phyloP scores from a whole-genome alignment of 2,329 filamentous ascomycete genomes.

The Alternaria panax region DNA sequence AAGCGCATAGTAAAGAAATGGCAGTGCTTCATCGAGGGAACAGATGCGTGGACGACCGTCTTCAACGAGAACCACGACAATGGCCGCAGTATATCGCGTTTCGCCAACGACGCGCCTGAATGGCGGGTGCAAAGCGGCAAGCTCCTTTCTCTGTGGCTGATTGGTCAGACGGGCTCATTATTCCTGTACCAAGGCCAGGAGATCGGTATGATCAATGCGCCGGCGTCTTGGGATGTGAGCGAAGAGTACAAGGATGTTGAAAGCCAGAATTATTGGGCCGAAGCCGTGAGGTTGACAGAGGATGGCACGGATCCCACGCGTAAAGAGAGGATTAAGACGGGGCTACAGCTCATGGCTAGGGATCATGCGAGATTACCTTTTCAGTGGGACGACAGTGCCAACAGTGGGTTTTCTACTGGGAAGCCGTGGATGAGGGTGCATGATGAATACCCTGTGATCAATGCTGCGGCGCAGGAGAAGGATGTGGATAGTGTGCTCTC shows the following conservation, averaged over 20 bases:
- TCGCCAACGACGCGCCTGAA: constrained; percentile 56
- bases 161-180: constrained; percentile 60
- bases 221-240: constrained; percentile 56
- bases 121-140: constrained; percentile 50
- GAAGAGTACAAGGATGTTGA: constrained; percentile 72
- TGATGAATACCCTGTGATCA: constrained; percentile 65
- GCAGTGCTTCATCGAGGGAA: constrained; percentile 59
- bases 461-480: constrained; percentile 63
- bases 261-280: constrained; percentile 51
- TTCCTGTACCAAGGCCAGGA: constrained; percentile 70
- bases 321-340: constrained; percentile 48
- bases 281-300: constrained; percentile 34
- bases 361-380: constrained; percentile 77
- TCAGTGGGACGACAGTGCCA: constrained; percentile 68
- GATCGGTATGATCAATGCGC: constrained; percentile 66
- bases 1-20: constrained; percentile 53
- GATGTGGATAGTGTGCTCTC: constrained; percentile 62
- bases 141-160: constrained; percentile 57
- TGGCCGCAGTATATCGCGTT: constrained; percentile 63
- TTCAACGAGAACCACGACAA: constrained; percentile 73
- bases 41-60: constrained; percentile 62
- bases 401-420: constrained; percentile 70
- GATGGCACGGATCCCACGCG: constrained; percentile 42
- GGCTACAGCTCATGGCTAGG: constrained; percentile 66
- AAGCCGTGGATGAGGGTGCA: constrained; percentile 75